These are phyloP conservation scores for Melampsora medusae DNA, from an alignment of 1,284 basidiomycete genomes.

Conservation along the genomic window DNA sequence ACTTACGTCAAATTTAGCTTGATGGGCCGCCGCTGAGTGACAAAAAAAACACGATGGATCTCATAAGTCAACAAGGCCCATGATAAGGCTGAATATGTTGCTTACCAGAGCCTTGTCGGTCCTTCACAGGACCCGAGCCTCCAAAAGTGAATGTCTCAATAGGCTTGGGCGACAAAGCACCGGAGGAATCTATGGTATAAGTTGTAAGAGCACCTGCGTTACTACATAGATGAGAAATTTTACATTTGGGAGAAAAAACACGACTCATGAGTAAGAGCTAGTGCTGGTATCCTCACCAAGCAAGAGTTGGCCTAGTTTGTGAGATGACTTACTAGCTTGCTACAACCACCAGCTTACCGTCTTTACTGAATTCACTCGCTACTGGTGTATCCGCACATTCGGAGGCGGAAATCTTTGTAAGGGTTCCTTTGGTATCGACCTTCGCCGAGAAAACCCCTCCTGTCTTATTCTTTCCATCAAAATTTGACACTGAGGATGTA, in stretches of 20 bases:
- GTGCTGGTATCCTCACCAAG: background rate
- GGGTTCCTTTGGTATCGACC: constrained; percentile 2
- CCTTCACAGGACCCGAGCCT: constrained; percentile 21
- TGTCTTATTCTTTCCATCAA: constrained; percentile 10
- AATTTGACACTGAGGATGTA: constrained; percentile 19
- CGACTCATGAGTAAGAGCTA: background rate
- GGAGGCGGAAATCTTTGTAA: background rate
- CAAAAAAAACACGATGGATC: background rate
- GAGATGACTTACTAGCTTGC: constrained; percentile 20
- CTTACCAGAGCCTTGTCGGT: constrained; percentile 22
- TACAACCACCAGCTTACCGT: constrained; percentile 16
- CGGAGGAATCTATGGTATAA: constrained; percentile 8
- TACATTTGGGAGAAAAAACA: background rate
- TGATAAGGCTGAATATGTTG: background rate
- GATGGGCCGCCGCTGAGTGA: constrained; percentile 21
- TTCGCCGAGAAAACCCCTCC: constrained; percentile 22
- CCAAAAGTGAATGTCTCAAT: constrained; percentile 17
- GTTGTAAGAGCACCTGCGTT: constrained; percentile 16
- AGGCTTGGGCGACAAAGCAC: constrained; percentile 1
- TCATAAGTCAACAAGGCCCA: background rate
- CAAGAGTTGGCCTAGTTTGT: background rate
- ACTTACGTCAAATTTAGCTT: constrained; percentile 31
- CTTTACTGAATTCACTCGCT: constrained; percentile 2
- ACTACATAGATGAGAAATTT: background rate
- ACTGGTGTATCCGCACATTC: constrained; percentile 16